Evolutionary conservation across 2,329 filamentous ascomycete species (phyloP).

Genomic region (Colletotrichum endophyticum): DNA sequence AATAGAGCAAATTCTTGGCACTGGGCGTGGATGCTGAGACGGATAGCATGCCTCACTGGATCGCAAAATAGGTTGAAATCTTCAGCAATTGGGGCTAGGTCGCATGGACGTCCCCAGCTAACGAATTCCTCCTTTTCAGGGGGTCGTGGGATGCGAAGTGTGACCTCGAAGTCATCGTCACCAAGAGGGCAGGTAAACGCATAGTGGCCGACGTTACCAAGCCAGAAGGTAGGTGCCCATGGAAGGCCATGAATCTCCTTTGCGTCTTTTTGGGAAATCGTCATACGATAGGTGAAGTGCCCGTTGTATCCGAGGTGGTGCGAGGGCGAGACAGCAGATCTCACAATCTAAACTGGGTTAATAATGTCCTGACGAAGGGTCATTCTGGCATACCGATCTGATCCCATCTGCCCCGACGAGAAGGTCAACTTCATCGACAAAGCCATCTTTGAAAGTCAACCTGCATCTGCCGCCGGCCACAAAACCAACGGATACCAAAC

Average conservation of each 20-base stretch:
- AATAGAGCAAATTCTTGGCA: not conserved
- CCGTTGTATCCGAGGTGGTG: not conserved
- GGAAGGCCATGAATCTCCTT: not conserved
- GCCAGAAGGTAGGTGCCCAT: slow-evolving; percentile 19
- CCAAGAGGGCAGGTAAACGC: slow-evolving; percentile 37
- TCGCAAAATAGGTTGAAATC: not conserved
- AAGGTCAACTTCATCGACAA: not conserved
- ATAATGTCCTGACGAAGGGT: not conserved
- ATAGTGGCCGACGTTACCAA: slow-evolving; percentile 31
- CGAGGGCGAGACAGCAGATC: not conserved
- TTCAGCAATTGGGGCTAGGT: not conserved
- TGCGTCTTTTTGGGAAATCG: not conserved
- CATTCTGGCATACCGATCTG: not conserved
- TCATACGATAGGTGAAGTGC: not conserved
- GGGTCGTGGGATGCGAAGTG: slow-evolving; percentile 25
- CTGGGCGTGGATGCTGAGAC: not conserved
- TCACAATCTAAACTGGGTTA: not conserved
- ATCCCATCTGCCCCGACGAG: not conserved
- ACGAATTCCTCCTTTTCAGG: slow-evolving; percentile 26
- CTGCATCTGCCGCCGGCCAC: not conserved
- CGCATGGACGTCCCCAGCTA: slow-evolving; percentile 28
- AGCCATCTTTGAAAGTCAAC: not conserved
- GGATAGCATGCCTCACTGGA: not conserved
- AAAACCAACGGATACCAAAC: not conserved
- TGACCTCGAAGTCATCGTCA: slow-evolving; percentile 35